Evolutionary conservation across 768 basidiomycete genomes (phyloP).

Genomic region (Rhizopogon salebrosus): DNA sequence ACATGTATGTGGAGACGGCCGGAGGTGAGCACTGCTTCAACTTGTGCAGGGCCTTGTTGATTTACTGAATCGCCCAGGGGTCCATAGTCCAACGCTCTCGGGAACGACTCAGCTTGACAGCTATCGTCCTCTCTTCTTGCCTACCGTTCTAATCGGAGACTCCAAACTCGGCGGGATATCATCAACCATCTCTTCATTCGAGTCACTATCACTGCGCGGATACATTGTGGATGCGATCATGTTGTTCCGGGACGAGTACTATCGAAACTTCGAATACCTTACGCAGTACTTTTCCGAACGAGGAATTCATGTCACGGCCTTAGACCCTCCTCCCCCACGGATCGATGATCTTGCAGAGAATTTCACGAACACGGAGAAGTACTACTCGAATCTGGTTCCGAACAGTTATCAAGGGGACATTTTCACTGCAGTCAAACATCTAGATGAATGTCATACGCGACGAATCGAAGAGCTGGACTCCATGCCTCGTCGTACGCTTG

Average conservation of each 20-base stretch:
- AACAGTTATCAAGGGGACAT: conserved; percentile 32
- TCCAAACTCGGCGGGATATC: conserved; percentile 92
- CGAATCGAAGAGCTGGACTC: conserved; percentile 71
- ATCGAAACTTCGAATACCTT: conserved; percentile 84
- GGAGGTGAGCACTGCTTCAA: conserved; percentile 64
- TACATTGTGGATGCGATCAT: conserved; percentile 83
- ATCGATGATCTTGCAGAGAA: conserved; percentile 42
- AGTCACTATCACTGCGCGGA: conserved; percentile 85
- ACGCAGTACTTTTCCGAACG: conserved; percentile 72
- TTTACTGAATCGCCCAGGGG: conserved; percentile 44
- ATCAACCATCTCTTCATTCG: conserved; percentile 87
- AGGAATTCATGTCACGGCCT: conserved; percentile 47
- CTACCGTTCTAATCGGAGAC: conserved; percentile 84
- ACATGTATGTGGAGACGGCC: conserved; percentile 90
- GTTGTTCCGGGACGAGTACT: conserved; percentile 82
- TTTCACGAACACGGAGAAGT: conserved; percentile 51
- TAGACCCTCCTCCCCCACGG: conserved; percentile 56
- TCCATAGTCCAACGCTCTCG: conserved; percentile 85
- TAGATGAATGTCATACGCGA: conserved; percentile 58
- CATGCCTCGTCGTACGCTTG: conserved; percentile 73
- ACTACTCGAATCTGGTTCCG: conserved; percentile 55
- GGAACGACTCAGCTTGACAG: conserved; percentile 80
- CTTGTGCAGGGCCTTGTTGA: conserved; percentile 11
- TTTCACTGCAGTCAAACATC: conserved; percentile 43
- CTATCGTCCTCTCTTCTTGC: conserved; percentile 83